Conservation (phyloP, 139 green algal genomes). For the Chlamydomonas incerta region DNA sequence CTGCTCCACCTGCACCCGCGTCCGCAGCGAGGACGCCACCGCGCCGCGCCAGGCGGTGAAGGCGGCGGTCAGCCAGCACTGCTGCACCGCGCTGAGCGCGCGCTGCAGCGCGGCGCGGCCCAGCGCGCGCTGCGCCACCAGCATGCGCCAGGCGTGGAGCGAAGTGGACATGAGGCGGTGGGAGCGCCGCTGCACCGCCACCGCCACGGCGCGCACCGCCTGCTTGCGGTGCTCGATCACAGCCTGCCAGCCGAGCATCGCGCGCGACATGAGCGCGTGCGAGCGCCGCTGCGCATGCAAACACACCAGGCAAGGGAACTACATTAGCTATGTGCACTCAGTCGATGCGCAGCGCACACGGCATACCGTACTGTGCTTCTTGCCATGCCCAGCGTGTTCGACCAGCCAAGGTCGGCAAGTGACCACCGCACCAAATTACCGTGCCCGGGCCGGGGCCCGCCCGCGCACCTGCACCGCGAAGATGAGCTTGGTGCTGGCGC, state of each 20-base stretch:
- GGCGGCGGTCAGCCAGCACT: not conserved
- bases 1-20: slow-evolving; percentile 9
- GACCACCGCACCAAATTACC: too few species aligned
- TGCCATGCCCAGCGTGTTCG: too few species aligned
- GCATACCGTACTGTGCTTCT: too few species aligned
- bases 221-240: not conserved
- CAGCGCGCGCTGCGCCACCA: not conserved
- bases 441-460: too few species aligned
- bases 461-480: slow-evolving; percentile 37
- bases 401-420: too few species aligned
- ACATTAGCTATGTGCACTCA: too few species aligned
- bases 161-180: not conserved
- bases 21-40: not conserved
- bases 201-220: not conserved
- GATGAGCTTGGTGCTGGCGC: not conserved
- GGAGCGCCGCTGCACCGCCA: not conserved
- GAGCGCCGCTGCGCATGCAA: slow-evolving; percentile 15
- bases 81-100: not conserved
- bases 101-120: slow-evolving; percentile 6
- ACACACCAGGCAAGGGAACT: too few species aligned
- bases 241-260: slow-evolving; percentile 11
- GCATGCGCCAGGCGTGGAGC: not conserved
- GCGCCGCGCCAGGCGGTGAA: slow-evolving; percentile 4
- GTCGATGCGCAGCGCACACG: too few species aligned
- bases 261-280: slow-evolving; percentile 2